Base-by-base conservation (phyloP, 352 stramenopile species). In the Thraustochytrium striatum region DNA sequence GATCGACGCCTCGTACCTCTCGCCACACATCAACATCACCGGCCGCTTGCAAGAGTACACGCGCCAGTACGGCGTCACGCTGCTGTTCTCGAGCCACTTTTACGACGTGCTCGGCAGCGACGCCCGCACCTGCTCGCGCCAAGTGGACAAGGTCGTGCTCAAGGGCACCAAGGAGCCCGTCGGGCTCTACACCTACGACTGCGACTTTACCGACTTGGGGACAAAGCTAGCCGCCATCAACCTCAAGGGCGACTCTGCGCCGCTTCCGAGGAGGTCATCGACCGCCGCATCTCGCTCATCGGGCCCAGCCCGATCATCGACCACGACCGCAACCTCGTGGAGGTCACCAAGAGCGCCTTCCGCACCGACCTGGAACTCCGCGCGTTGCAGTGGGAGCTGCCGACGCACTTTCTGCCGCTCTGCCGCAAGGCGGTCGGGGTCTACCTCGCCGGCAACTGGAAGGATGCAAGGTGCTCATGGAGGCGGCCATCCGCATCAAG, bases 1-100 rank as follows among this genome's bases (percentile, higher is more conserved):
- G 84, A 97, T 99, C 58, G 95, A 99, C 85, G 95, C 95, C 36
- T 98, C 94, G 0, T 99, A 99, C 79, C 84, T 99, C 1, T 98
- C 93, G 3, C 94, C 94, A 9, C 94, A 98, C 83, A 94, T 98
- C 16, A 98, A 99, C 85, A 97, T 98, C 92, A 92, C 94, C 1
- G 92, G 90, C n/a, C 88, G 94, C 58, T 90, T 99, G 72, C 95
- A 98, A 85, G 93, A 92, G 57, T 93, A 93, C 13, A 96, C 91
- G 3, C 93, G 92, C 0, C 92, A 98, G 82, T 99, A 98, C 69
- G 91, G 95, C 41, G 89, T 97, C 3, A 91, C 89, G 3, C 93
- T 99, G 83, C 85, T 98, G 16, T 85, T 98, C 55, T 97, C 91
- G 33, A 88, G 98, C 59, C 93, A 93, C 83, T 95, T 98, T 50